Percentiles rank a stretch among this genome's conserved stretches.
Evolutionary conservation across 2,329 filamentous ascomycete species (phyloP).

Genomic region (Talaromyces atroroseus): DNA sequence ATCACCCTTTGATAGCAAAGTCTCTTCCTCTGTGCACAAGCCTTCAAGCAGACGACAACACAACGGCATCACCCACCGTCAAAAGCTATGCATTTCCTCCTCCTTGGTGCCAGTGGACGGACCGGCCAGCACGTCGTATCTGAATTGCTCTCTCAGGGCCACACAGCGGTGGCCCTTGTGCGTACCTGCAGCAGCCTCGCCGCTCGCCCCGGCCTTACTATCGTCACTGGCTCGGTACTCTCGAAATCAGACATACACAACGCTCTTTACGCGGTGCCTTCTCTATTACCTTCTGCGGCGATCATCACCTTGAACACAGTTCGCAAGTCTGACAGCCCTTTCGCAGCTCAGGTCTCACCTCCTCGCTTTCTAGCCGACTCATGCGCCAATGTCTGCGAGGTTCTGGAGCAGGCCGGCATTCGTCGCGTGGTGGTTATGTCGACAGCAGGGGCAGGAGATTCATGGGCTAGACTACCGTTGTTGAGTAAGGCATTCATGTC

Average conservation of each 20-base stretch:
- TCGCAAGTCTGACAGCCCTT: slow-evolving; percentile 39
- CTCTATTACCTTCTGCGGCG: slow-evolving; percentile 23
- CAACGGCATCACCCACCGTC: no score
- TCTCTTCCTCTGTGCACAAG: background rate
- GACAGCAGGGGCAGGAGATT: slow-evolving; percentile 37
- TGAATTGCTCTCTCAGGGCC: slow-evolving; percentile 1
- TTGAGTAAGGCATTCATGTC: slow-evolving; percentile 34
- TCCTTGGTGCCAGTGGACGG: slow-evolving; percentile 3
- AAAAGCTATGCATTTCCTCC: slow-evolving; percentile 4
- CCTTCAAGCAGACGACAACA: background rate
- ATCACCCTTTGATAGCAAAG: background rate
- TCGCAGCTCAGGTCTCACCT: slow-evolving; percentile 35
- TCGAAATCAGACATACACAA: slow-evolving; percentile 29
- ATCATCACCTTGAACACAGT: slow-evolving; percentile 39
- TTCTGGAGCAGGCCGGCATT: slow-evolving; percentile 27
- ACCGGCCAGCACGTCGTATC: slow-evolving; percentile 5
- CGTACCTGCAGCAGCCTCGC: background rate
- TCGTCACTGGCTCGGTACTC: slow-evolving; percentile 29
- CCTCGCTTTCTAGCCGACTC: slow-evolving; percentile 28
- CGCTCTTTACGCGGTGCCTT: slow-evolving; percentile 21
- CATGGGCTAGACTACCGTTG: slow-evolving; percentile 31
- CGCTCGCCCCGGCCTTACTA: background rate
- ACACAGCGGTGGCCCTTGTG: slow-evolving; percentile 6
- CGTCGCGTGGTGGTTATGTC: slow-evolving; percentile 36
- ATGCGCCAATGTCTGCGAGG: slow-evolving; percentile 30